Base-by-base conservation (phyloP, 192 early-diverging fungal species). In the Chytriomyces sp. region DNA sequence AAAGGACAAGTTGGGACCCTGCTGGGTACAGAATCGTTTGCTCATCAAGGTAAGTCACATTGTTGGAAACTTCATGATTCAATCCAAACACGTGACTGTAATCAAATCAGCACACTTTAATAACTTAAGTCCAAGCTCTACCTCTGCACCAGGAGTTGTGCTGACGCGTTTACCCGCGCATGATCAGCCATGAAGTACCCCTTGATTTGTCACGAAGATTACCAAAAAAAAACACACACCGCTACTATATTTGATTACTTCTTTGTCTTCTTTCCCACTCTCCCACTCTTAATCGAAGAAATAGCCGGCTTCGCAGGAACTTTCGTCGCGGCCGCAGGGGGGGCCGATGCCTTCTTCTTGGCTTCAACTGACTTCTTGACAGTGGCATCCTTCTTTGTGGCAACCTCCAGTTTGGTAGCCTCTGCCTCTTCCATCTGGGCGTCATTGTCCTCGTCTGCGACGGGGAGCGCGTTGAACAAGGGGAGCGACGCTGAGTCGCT, bases 401-500 rank as follows among this genome's bases (percentile, higher is more conserved):
- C 44, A 22, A 49, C 44, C 22, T 49, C 44, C 17, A n/a, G 17
- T 22, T 49, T 49, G 44, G 44, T n/a, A 3, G 39, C 61, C 12
- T 67, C 30, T 26, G 44, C 28, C 6, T 19, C 28, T n/a, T 30
- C 64, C 12, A 44, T 30, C 7, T 28, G 25, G 12, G 8, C 59
- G 25, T 53, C 61, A 0, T 30, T 26, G 14, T 52, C 71, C 28
- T 60, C 4, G 17, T 58, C 62, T 5, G 62, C 60, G 10, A 64
- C 76, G 5, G 80, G 78, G 8, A 81, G 60, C 5, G 77, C 64
- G 52, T 65, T 72, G 69, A 70, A 96, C 44, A 99, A 80, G 3
- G 97, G 97, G 69, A 99, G 83, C 34, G 90, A 84, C 17, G 87
- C 78, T 8, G 94, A 94, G 12, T 87, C 83, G 52, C 80, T 84